These are phyloP conservation scores for Linum usitatissimum DNA, from an alignment of 345 rosid species.

Conservation along the genomic window DNA sequence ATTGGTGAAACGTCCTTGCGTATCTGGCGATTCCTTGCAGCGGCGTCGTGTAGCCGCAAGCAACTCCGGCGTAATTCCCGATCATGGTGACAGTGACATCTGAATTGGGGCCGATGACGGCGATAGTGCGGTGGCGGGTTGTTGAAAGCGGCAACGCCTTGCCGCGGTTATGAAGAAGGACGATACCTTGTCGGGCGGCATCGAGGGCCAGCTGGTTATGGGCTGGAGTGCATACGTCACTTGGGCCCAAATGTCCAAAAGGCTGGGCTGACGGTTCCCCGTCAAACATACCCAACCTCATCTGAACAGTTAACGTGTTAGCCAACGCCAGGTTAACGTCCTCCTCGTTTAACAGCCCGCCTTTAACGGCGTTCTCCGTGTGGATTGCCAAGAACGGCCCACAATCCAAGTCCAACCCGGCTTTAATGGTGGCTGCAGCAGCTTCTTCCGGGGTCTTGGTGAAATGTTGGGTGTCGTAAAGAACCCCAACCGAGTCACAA, in stretches of 20 bases:
- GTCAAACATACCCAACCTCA: background rate
- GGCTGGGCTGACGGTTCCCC: background rate
- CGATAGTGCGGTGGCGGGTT: slow-evolving; percentile 3
- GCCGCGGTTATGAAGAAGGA: slow-evolving; percentile 2
- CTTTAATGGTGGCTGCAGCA: slow-evolving; percentile 80
- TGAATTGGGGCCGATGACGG: slow-evolving; percentile 19
- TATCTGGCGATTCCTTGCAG: slow-evolving; percentile 21
- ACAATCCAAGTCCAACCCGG: slow-evolving; percentile 19
- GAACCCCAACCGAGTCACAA: slow-evolving; percentile 26
- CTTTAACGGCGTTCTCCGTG: slow-evolving; percentile 7
- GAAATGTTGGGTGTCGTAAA: slow-evolving; percentile 19
- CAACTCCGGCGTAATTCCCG: slow-evolving; percentile 50
- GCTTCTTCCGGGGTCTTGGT: slow-evolving; percentile 32
- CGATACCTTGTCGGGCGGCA: slow-evolving; percentile 5
- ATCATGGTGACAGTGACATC: slow-evolving; percentile 71
- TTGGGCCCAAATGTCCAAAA: background rate
- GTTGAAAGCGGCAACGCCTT: background rate
- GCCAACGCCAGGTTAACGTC: slow-evolving; percentile 5
- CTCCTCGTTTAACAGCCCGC: slow-evolving; percentile 3
- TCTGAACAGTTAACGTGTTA: slow-evolving; percentile 6
- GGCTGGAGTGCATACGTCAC: background rate
- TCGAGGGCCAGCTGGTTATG: slow-evolving; percentile 1
- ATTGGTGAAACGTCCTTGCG: slow-evolving; percentile 14
- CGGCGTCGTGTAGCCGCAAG: slow-evolving; percentile 23
- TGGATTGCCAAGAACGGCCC: slow-evolving; percentile 4